Evolutionary conservation across 2,329 filamentous ascomycete species (phyloP).

Genomic region (Colletotrichum australisinense): DNA sequence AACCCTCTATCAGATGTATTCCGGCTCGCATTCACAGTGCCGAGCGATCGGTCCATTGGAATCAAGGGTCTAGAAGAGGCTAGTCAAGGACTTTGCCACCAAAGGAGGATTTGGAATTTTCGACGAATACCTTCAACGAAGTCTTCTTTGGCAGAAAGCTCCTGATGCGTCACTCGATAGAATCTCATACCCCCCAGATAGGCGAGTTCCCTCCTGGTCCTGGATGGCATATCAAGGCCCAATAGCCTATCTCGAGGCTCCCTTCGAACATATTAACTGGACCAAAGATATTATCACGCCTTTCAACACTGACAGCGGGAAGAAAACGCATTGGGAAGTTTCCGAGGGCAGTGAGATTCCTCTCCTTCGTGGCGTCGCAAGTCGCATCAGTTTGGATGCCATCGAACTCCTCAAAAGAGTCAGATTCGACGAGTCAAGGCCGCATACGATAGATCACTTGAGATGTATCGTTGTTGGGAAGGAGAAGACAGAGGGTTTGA

Average conservation of each 20-base stretch:
- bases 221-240: conserved; percentile 2
- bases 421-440: not conserved
- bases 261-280: not conserved
- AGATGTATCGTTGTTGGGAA: not conserved
- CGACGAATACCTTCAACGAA: not conserved
- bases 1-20: not conserved
- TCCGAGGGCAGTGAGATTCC: not conserved
- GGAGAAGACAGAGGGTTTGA: not conserved
- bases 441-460: not conserved
- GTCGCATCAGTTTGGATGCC: not conserved
- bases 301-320: not conserved
- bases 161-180: too few relatives aligned
- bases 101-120: conserved; percentile 6
- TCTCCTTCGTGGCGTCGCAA: not conserved
- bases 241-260: not conserved
- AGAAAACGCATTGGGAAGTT: not conserved
- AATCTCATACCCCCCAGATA: not conserved
- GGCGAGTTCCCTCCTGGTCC: not conserved
- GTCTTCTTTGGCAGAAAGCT: not conserved
- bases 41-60: not conserved
- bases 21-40: not conserved
- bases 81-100: not conserved
- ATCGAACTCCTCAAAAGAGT: not conserved
- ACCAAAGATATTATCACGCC: not conserved
- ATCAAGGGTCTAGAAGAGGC: not conserved